Evolutionary conservation across 257 asterid species (phyloP).

Genomic region (Coffea canephora): DNA sequence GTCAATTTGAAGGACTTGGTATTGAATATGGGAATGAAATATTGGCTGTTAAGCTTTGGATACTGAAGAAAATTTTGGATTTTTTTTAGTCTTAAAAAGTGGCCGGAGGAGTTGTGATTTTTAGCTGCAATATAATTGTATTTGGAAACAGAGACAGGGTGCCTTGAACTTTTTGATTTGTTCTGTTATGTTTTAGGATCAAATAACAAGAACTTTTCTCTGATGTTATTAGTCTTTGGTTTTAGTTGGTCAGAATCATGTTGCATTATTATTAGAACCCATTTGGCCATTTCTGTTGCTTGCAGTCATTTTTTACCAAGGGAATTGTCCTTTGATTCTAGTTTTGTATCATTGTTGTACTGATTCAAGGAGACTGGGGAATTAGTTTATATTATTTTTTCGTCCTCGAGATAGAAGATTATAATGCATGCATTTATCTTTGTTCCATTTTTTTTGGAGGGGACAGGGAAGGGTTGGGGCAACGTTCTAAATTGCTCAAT

Average conservation of each 20-base stretch:
- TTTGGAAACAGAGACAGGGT: background rate
- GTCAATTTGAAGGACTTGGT: too few relatives aligned
- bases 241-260: background rate
- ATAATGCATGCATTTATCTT: background rate
- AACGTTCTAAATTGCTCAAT: too few relatives aligned
- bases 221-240: background rate
- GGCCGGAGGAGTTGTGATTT: too few relatives aligned
- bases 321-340: too few relatives aligned
- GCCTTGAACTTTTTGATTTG: background rate
- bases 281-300: background rate
- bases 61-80: too few relatives aligned
- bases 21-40: background rate
- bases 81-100: background rate
- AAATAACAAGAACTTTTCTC: background rate
- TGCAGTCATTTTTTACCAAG: background rate
- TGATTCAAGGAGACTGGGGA: background rate
- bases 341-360: too few relatives aligned
- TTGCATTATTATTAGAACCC: background rate
- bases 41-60: background rate
- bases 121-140: background rate
- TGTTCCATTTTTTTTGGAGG: too few relatives aligned
- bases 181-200: background rate
- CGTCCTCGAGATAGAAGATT: background rate
- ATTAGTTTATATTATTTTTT: background rate
- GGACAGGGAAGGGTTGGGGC: background rate